Evolutionary conservation across 371 early-diverging fungal species (phyloP).

Genomic region (Syncephalastrum racemosum): DNA sequence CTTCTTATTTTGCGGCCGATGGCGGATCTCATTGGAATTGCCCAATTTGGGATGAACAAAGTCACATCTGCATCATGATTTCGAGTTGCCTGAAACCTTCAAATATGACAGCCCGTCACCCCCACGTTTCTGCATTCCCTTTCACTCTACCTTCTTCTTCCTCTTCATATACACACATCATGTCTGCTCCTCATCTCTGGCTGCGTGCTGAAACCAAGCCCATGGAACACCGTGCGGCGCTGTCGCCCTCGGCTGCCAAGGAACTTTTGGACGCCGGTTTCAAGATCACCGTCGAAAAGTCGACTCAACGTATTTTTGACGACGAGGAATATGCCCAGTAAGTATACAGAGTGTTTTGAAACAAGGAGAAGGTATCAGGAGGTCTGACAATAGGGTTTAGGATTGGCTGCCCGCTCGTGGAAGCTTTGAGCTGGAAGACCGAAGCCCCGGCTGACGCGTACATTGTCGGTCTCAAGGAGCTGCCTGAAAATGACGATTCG

Average conservation of each 20-base stretch:
- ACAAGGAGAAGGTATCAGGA: background rate
- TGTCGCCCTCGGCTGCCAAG: constrained; percentile 86
- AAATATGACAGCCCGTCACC: too few species aligned
- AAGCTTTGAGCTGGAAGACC: constrained; percentile 79
- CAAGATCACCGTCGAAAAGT: constrained; percentile 88
- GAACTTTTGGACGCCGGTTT: constrained; percentile 77
- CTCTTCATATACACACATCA: background rate
- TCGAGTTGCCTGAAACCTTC: too few species aligned
- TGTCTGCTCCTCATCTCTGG: constrained; percentile 79
- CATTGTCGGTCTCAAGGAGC: constrained; percentile 95
- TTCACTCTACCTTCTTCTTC: background rate
- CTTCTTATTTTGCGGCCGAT: too few species aligned
- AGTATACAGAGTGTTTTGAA: constrained; percentile 15
- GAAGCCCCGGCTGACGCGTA: constrained; percentile 87
- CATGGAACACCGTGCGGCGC: constrained; percentile 92
- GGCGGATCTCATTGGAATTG: too few species aligned
- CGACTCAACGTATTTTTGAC: constrained; percentile 81
- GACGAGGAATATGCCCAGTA: constrained; percentile 86
- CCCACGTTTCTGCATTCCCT: background rate
- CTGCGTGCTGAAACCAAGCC: constrained; percentile 97
- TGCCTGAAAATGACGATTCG: constrained; percentile 89
- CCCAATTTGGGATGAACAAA: too few species aligned
- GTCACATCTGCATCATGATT: too few species aligned
- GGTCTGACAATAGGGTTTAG: constrained; percentile 28
- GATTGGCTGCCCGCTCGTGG: constrained; percentile 81